Evolutionary conservation across 2,329 filamentous ascomycete genomes (phyloP).

Genomic region (Colletotrichum salicis): DNA sequence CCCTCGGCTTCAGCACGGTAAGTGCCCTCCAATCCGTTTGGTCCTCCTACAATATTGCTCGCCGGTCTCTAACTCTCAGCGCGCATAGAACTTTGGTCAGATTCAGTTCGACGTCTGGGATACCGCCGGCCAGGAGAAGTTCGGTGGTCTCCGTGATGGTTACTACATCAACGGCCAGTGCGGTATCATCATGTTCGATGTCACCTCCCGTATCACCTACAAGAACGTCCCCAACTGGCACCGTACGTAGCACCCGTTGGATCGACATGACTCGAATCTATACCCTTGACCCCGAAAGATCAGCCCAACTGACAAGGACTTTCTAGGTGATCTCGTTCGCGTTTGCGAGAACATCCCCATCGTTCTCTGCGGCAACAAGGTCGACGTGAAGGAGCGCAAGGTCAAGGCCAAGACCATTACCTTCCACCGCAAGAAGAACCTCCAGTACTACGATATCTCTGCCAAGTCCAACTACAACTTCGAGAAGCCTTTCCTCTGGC

Average conservation of each 20-base stretch:
- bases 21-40: slow-evolving; percentile 53
- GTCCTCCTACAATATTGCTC: neutral
- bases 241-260: slow-evolving; percentile 72
- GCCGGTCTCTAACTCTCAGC: slow-evolving; percentile 25
- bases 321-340: slow-evolving; percentile 91
- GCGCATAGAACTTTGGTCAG: slow-evolving; percentile 87
- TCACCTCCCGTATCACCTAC: slow-evolving; percentile 99
- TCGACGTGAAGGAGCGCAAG: slow-evolving; percentile 99
- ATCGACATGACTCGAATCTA: neutral
- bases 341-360: slow-evolving; percentile 99
- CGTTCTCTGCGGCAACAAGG: slow-evolving; percentile 98
- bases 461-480: slow-evolving; percentile 99
- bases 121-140: slow-evolving; percentile 99
- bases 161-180: slow-evolving; percentile 99
- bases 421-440: slow-evolving; percentile 99
- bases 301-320: neutral
- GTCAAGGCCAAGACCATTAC: slow-evolving; percentile 99
- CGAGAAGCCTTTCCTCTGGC: slow-evolving; percentile 99
- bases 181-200: slow-evolving; percentile 99
- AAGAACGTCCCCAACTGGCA: slow-evolving; percentile 99
- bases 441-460: slow-evolving; percentile 99
- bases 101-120: slow-evolving; percentile 99
- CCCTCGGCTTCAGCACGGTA: slow-evolving; percentile 97
- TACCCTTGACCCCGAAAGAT: neutral
- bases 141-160: slow-evolving; percentile 97